Base-by-base conservation (phyloP, 129 eudicot genomes). In the Saussurea involucrata region DNA sequence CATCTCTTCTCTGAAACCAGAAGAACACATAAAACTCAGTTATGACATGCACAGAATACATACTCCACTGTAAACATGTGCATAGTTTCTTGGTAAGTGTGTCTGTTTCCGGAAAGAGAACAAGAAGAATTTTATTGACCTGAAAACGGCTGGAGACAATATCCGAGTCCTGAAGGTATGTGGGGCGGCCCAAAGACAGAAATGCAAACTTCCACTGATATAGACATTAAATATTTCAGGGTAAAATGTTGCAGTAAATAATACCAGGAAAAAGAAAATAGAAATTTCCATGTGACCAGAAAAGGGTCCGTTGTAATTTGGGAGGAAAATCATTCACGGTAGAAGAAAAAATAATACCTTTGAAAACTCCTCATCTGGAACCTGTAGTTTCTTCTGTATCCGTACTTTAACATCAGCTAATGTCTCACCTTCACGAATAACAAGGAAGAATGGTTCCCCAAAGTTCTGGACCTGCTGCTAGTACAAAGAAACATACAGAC, bases 151-250 rank as follows among this genome's bases (percentile, higher is more conserved):
- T 78, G 80, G 86, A 89, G 25, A 89, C 84, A 28, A 84, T 65
- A 27, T 86, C 93, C 1, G 85, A 60, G 80, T 89, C 90, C 73
- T 76, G 82, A 29, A 89, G 90, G 69, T 83, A 86, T 76, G 86
- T 90, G 9, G 93, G 85, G 29, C 87, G 84, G 53, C 88, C 93
- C 85, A 86, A 71, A 3, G 88, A 81, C 68, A 89, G 72, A 55
- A 86, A 81, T 22, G 90, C 93, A 76, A 86, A 86, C 66, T 80
- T 89, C 93, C 93, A 89, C 93, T 86, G 86, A 32, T 72, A 57
- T 18, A 10, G 5, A 33, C 18, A 0, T 20, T 34, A 49, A 24
- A 24, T 65, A 20, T 66, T 13, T 71, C n/a, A 71, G 60, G 10
- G 10, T 8, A 25, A 28, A 46, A 71, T 5, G 25, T 42, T 42